A percentile compares a stretch with the other conserved stretches of the same genome.
phyloP scores from a whole-genome alignment of 2,329 filamentous ascomycete species.

The Orbilia javanica region DNA sequence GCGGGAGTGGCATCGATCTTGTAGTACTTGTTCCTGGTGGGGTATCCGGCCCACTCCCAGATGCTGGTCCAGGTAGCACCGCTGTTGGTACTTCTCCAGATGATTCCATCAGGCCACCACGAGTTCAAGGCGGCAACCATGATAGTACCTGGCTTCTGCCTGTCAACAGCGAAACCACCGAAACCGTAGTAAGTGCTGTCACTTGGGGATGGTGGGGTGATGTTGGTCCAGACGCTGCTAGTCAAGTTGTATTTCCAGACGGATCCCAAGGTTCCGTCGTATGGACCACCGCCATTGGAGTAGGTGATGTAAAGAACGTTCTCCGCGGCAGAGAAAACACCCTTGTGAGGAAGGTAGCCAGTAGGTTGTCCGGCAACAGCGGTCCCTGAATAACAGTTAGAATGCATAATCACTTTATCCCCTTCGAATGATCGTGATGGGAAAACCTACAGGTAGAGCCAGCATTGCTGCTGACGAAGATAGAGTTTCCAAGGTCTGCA shows the following conservation, averaged over 20 bases:
- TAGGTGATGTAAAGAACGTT: slow-evolving; percentile 72
- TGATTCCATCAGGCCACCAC: slow-evolving; percentile 73
- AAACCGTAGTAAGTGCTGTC: slow-evolving; percentile 67
- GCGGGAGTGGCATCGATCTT: slow-evolving; percentile 68
- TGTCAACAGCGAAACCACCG: slow-evolving; percentile 71
- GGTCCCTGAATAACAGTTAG: slow-evolving; percentile 62
- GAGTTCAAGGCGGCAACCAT: slow-evolving; percentile 72
- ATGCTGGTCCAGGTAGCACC: slow-evolving; percentile 70
- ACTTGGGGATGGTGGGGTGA: slow-evolving; percentile 68
- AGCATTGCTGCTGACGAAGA: slow-evolving; percentile 71
- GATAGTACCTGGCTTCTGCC: slow-evolving; percentile 71
- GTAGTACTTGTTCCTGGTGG: slow-evolving; percentile 68
- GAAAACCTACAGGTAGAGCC: slow-evolving; percentile 68
- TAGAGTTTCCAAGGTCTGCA: slow-evolving; percentile 69
- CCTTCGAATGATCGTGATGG: background rate
- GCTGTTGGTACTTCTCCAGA: slow-evolving; percentile 71
- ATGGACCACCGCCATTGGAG: slow-evolving; percentile 71
- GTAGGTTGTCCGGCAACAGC: slow-evolving; percentile 69
- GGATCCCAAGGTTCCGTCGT: slow-evolving; percentile 70
- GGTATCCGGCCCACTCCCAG: slow-evolving; percentile 70
- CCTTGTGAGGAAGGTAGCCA: slow-evolving; percentile 71
- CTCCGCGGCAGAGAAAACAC: slow-evolving; percentile 69
- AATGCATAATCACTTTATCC: background rate
- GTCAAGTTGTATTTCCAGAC: slow-evolving; percentile 71
- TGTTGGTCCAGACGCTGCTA: slow-evolving; percentile 70